Conservation (phyloP, 1,139 yeast genomes). For the Scheffersomyces parashehatae region DNA sequence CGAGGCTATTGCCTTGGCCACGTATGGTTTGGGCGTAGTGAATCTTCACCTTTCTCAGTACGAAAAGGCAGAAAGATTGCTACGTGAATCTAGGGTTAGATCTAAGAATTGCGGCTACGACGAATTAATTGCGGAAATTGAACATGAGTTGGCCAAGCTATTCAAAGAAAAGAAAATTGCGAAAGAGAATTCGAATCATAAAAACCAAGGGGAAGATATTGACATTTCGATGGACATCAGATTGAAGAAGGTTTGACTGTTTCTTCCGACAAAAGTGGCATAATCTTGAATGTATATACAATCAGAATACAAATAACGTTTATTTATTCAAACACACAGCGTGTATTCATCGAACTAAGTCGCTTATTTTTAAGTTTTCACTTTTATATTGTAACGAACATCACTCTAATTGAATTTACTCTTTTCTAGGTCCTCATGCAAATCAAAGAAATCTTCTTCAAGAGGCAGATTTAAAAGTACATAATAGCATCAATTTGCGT, state of each 20-base stretch:
- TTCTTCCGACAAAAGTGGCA: not conserved
- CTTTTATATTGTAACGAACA: slow-evolving; percentile 8
- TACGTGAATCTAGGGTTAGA: slow-evolving; percentile 70
- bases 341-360: slow-evolving; percentile 1
- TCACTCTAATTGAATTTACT: slow-evolving; percentile 2
- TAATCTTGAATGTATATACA: not conserved
- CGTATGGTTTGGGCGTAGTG: slow-evolving; percentile 84
- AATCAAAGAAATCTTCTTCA: too few relatives aligned
- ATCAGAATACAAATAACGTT: not conserved
- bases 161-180: slow-evolving; percentile 54
- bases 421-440: too few relatives aligned
- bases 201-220: slow-evolving; percentile 1
- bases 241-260: slow-evolving; percentile 4
- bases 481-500: too few relatives aligned
- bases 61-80: slow-evolving; percentile 57
- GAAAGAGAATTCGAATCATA: slow-evolving; percentile 10
- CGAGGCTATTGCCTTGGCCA: slow-evolving; percentile 76
- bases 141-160: slow-evolving; percentile 58
- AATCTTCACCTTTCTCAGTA: slow-evolving; percentile 58
- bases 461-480: too few relatives aligned
- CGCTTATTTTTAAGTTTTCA: slow-evolving; percentile 5
- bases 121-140: slow-evolving; percentile 65
- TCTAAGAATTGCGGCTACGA: slow-evolving; percentile 69
- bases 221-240: slow-evolving; percentile 11
- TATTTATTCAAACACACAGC: not conserved